A percentile compares a stretch with the other conserved stretches of the same genome.
Evolutionary conservation across 1,284 basidiomycete species (phyloP).

Genomic region (Schizophyllum commune): DNA sequence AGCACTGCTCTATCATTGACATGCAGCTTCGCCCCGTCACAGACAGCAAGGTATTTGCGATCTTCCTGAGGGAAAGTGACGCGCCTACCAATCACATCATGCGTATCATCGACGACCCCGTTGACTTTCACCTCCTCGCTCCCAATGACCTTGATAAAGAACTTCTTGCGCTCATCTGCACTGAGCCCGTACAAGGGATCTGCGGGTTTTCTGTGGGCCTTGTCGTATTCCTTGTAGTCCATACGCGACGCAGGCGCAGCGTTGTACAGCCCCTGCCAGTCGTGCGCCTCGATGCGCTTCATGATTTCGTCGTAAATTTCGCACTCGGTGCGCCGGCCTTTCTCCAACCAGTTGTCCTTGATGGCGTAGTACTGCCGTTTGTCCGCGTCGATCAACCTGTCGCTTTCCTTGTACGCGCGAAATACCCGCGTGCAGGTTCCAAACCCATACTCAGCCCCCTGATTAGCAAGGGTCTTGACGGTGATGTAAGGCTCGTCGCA

Average conservation of each 20-base stretch:
- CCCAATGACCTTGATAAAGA: not conserved
- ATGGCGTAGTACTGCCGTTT: not conserved
- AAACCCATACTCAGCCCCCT: not conserved
- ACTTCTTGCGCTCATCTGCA: not conserved
- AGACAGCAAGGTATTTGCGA: not conserved
- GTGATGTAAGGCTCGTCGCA: not conserved
- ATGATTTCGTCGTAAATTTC: not conserved
- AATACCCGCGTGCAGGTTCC: not conserved
- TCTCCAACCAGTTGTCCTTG: not conserved
- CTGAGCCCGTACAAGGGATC: not conserved
- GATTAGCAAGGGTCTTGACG: not conserved
- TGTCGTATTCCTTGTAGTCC: not conserved
- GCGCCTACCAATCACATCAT: not conserved
- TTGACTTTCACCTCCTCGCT: not conserved
- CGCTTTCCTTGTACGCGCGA: not conserved
- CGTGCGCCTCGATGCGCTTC: not conserved
- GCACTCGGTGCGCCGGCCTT: not conserved
- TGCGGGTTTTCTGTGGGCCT: not conserved
- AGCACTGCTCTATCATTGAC: not conserved
- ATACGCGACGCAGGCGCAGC: not conserved
- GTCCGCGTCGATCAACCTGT: not conserved
- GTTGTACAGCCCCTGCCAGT: not conserved
- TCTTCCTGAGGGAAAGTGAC: not conserved
- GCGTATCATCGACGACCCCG: not conserved
- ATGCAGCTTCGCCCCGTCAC: not conserved